A percentile compares a stretch with the other conserved stretches of the same genome.
Evolutionary conservation across 805 yeast species (phyloP).

Genomic region (Metschnikowia picachoensis): DNA sequence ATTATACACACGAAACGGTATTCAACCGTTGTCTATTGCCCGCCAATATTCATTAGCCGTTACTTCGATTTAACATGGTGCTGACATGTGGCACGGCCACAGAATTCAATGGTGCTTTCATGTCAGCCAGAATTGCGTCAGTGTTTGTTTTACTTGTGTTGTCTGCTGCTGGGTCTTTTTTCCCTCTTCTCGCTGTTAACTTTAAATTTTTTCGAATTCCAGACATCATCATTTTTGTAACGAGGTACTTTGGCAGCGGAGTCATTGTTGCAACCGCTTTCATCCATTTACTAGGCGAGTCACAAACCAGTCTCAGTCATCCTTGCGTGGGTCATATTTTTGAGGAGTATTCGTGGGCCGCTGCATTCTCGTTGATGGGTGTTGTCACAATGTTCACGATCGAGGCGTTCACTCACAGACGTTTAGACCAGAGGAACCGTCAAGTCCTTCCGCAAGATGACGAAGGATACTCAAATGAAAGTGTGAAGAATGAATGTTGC

Average conservation of each 20-base stretch:
- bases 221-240: constrained; percentile 23
- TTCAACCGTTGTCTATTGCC: too few relatives aligned
- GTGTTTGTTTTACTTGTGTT: constrained; percentile 29
- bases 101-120: constrained; percentile 21
- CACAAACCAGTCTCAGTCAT: constrained; percentile 21
- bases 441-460: background rate
- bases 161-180: constrained; percentile 29
- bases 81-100: constrained; percentile 5
- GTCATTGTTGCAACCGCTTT: constrained; percentile 36
- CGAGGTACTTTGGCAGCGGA: constrained; percentile 32
- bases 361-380: constrained; percentile 31
- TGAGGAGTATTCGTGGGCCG: constrained; percentile 30
- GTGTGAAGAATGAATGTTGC: background rate
- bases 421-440: constrained; percentile 7
- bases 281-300: constrained; percentile 33
- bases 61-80: background rate
- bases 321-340: constrained; percentile 28
- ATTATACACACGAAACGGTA: too few relatives aligned
- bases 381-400: constrained; percentile 28
- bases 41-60: too few relatives aligned
- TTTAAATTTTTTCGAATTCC: constrained; percentile 24
- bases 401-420: constrained; percentile 20
- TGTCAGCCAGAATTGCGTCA: constrained; percentile 27
- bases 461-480: background rate
- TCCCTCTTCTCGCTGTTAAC: constrained; percentile 26